These are phyloP conservation scores for Echinosophora koreensis DNA, from an alignment of 306 rosid genomes.

Conservation along the genomic window DNA sequence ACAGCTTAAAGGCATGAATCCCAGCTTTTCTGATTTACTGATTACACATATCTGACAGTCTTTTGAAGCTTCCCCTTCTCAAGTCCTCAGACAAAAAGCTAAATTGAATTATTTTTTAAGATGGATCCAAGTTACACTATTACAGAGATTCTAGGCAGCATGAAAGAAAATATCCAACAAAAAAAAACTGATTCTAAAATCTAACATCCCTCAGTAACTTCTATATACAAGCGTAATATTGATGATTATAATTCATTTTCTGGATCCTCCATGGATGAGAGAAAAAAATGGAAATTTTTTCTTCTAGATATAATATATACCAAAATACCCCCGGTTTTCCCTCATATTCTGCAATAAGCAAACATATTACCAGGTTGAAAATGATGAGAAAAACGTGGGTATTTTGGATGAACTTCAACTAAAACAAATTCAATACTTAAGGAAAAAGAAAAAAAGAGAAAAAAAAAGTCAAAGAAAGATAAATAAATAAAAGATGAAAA, in stretches of 20 bases:
- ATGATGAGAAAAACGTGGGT: constrained; percentile 82
- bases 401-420: constrained; percentile 63
- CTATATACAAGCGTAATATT: constrained; percentile 51
- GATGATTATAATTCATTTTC: constrained; percentile 42
- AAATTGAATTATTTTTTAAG: not conserved
- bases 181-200: constrained; percentile 27
- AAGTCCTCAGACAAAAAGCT: constrained; percentile 29
- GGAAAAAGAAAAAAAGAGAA: not conserved
- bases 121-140: constrained; percentile 43
- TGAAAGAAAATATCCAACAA: constrained; percentile 31
- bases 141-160: constrained; percentile 40
- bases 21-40: not conserved
- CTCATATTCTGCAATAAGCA: constrained; percentile 46
- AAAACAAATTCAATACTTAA: constrained; percentile 33
- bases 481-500: constrained; percentile 19
- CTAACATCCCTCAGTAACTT: constrained; percentile 38
- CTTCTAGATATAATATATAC: constrained; percentile 38
- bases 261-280: constrained; percentile 44
- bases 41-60: constrained; percentile 48
- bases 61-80: constrained; percentile 43
- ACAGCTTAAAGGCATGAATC: constrained; percentile 50
- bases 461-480: not conserved
- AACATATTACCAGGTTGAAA: constrained; percentile 24
- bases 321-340: constrained; percentile 95
- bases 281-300: not conserved